Percentiles rank a stretch among this genome's conserved stretches.
Conservation (phyloP, 2,329 filamentous ascomycete species). For the Fusarium setosum region DNA sequence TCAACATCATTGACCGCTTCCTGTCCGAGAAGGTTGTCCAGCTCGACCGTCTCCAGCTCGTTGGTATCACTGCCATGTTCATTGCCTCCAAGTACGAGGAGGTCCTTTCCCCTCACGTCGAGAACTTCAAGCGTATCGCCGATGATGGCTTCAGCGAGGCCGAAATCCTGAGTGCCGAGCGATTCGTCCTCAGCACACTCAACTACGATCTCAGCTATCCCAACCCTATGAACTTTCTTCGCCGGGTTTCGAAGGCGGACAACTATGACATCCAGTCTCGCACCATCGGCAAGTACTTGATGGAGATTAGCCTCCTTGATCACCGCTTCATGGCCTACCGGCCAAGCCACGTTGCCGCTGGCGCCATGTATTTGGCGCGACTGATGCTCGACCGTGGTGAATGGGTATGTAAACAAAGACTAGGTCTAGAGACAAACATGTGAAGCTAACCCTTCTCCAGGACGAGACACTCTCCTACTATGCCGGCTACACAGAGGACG, state of each 20-base stretch:
- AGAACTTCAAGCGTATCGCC: constrained; percentile 96
- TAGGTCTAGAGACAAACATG: neutral
- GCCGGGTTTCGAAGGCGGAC: constrained; percentile 98
- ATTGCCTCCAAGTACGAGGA: constrained; percentile 99
- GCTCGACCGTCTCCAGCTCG: constrained; percentile 93
- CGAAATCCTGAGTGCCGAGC: constrained; percentile 97
- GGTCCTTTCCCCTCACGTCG: constrained; percentile 94
- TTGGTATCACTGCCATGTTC: constrained; percentile 99
- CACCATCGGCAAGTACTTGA: constrained; percentile 96
- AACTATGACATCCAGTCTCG: constrained; percentile 99
- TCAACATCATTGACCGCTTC: constrained; percentile 99
- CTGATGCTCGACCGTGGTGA: constrained; percentile 89
- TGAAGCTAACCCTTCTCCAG: constrained; percentile 57
- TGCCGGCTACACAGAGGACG: constrained; percentile 90
- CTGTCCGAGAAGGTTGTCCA: constrained; percentile 95
- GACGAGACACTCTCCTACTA: constrained; percentile 90
- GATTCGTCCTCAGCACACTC: constrained; percentile 89
- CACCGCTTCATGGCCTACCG: constrained; percentile 92
- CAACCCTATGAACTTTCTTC: constrained; percentile 99
- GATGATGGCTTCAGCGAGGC: constrained; percentile 96
- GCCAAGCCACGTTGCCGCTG: constrained; percentile 90
- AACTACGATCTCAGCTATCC: constrained; percentile 99
- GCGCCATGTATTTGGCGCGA: constrained; percentile 94
- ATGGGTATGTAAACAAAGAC: constrained; percentile 75
- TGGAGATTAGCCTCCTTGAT: constrained; percentile 96